Conservation (phyloP, 805 yeast species). For the Cyberlindnera euphorbiae region DNA sequence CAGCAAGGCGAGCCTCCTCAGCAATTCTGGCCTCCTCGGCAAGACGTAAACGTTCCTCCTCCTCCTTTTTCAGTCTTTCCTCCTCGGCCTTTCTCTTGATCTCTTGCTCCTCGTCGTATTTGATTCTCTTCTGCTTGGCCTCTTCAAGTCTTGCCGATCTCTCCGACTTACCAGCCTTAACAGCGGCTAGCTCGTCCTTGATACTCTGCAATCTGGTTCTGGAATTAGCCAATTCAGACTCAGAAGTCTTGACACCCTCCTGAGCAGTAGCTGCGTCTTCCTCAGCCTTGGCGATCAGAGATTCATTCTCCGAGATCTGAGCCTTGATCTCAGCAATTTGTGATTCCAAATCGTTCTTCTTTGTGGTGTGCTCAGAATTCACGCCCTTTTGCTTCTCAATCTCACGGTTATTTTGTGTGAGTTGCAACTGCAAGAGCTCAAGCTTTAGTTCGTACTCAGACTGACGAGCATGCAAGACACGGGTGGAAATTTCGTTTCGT, state of each 20-base stretch:
- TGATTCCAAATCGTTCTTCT: constrained; percentile 17
- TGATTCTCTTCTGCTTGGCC: constrained; percentile 22
- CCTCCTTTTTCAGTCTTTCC: constrained; percentile 12
- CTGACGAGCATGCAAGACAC: constrained; percentile 25
- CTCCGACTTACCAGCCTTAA: constrained; percentile 17
- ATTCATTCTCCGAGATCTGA: constrained; percentile 19
- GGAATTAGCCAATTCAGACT: constrained; percentile 16
- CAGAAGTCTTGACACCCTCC: constrained; percentile 12
- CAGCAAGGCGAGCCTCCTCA: too few relatives aligned
- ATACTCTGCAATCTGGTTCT: constrained; percentile 15
- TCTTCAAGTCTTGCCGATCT: constrained; percentile 22
- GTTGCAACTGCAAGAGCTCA: constrained; percentile 21
- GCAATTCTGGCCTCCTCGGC: constrained; percentile 14
- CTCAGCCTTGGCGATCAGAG: constrained; percentile 17
- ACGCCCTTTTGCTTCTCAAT: constrained; percentile 18
- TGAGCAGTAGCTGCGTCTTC: constrained; percentile 8
- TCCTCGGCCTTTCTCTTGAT: constrained; percentile 13
- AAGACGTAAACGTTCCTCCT: constrained; percentile 3
- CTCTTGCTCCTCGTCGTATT: constrained; percentile 16
- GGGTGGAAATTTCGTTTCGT: constrained; percentile 20
- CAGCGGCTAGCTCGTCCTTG: constrained; percentile 19
- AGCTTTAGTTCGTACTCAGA: constrained; percentile 23
- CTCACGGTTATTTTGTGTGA: constrained; percentile 24
- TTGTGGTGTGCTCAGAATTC: constrained; percentile 13
- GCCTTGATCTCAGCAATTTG: constrained; percentile 17